Evolutionary conservation across 2,329 filamentous ascomycete genomes (phyloP).

Genomic region (Chaetomiaceae sp.): DNA sequence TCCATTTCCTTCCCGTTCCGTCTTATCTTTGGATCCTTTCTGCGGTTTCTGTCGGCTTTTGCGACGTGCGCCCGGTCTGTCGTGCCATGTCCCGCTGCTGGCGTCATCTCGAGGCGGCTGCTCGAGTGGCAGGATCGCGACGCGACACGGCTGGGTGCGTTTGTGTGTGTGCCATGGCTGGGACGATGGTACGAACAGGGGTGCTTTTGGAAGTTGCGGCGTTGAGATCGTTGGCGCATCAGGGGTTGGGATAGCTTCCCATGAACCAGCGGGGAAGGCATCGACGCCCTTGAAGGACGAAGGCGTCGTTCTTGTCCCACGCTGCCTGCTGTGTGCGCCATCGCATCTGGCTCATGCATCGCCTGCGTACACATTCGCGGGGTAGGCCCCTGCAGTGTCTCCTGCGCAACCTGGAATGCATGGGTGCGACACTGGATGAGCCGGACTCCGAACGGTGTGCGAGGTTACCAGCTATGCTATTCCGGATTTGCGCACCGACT

Average conservation of each 20-base stretch:
- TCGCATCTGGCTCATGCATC: not conserved
- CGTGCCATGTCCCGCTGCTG: not conserved
- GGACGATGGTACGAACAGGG: slow-evolving; percentile 5
- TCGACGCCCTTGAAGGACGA: not conserved
- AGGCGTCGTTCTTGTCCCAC: slow-evolving; percentile 11
- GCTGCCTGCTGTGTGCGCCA: slow-evolving; percentile 1
- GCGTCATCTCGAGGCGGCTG: not conserved
- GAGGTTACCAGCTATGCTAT: not conserved
- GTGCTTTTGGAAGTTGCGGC: too few species aligned
- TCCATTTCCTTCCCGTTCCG: too few species aligned
- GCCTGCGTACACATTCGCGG: slow-evolving; percentile 3
- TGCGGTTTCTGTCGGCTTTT: slow-evolving; percentile 30
- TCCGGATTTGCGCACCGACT: not conserved
- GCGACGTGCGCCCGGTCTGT: not conserved
- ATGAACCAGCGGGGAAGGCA: not conserved
- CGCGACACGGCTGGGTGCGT: slow-evolving; percentile 17
- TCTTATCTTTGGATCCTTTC: slow-evolving; percentile 4
- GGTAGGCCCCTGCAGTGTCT: slow-evolving; percentile 23
- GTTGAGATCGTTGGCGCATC: too few species aligned
- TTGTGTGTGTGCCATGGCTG: too few species aligned
- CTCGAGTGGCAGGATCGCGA: slow-evolving; percentile 11
- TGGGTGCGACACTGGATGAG: not conserved
- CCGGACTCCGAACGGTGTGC: slow-evolving; percentile 10
- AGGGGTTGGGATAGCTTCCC: too few species aligned
- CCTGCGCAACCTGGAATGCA: slow-evolving; percentile 16